phyloP scores from a whole-genome alignment of 805 yeast species.

The Lachancea dasiensis region DNA sequence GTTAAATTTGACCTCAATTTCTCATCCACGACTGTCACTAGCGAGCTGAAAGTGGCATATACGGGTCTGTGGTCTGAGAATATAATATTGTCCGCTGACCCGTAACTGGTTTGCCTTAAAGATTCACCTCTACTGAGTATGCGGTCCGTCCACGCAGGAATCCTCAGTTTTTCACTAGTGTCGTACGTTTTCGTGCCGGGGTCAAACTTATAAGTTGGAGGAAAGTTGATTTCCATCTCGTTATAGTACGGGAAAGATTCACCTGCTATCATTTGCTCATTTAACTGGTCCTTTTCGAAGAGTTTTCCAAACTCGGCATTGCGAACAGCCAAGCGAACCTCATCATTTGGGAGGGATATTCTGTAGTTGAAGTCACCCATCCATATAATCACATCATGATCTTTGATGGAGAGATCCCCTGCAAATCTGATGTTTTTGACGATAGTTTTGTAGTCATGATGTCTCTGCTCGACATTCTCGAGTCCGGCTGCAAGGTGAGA shows the following conservation, averaged over 20 bases:
- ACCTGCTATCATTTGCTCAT: slow-evolving; percentile 65
- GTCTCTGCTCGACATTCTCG: slow-evolving; percentile 73
- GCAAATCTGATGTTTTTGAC: slow-evolving; percentile 61
- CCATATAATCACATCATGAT: slow-evolving; percentile 86
- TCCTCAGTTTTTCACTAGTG: slow-evolving; percentile 83
- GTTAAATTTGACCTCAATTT: slow-evolving; percentile 43
- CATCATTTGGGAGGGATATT: slow-evolving; percentile 60
- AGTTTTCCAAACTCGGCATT: slow-evolving; percentile 44
- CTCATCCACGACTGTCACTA: slow-evolving; percentile 62
- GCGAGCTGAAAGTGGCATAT: slow-evolving; percentile 59
- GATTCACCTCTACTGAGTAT: slow-evolving; percentile 60
- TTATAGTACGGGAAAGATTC: slow-evolving; percentile 75
- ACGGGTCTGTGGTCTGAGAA: slow-evolving; percentile 94
- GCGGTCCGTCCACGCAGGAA: slow-evolving; percentile 98
- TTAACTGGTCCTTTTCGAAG: slow-evolving; percentile 71
- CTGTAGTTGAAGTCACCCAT: slow-evolving; percentile 92
- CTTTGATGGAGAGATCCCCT: slow-evolving; percentile 51
- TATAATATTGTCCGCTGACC: slow-evolving; percentile 46
- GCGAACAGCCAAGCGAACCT: slow-evolving; percentile 54
- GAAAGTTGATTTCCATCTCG: slow-evolving; percentile 73
- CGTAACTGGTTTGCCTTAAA: slow-evolving; percentile 55
- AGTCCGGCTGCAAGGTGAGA: slow-evolving; percentile 95
- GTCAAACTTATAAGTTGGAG: slow-evolving; percentile 94
- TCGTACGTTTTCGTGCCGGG: slow-evolving; percentile 79
- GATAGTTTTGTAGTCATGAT: slow-evolving; percentile 77